Conservation (phyloP, 176 grass and related monocot genomes). For the Metroxylon sagu region DNA sequence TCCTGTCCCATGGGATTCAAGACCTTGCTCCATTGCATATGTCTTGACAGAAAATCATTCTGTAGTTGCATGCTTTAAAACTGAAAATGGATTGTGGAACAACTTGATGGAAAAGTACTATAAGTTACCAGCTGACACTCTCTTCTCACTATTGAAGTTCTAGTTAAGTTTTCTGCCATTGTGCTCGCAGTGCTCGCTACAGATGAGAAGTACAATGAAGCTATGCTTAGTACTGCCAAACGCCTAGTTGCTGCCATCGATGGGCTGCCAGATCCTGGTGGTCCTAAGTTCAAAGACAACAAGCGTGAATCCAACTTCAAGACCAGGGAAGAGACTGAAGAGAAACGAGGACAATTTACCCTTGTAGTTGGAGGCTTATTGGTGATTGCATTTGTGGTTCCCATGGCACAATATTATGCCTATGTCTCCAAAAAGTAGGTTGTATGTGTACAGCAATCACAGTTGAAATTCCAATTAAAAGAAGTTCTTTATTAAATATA, state of each 20-base stretch:
- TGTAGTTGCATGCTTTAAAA: no score
- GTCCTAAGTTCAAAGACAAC: constrained; percentile 80
- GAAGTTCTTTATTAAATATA: no score
- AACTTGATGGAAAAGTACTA: no score
- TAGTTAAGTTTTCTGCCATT: neutral
- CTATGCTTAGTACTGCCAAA: constrained; percentile 49
- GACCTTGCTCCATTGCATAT: no score
- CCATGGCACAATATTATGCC: constrained; percentile 99
- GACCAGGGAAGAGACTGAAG: constrained; percentile 78
- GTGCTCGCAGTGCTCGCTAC: constrained; percentile 67
- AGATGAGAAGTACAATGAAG: constrained; percentile 97
- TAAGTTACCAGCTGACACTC: no score
- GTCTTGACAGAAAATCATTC: no score
- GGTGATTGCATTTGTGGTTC: constrained; percentile 94
- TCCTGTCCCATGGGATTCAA: no score
- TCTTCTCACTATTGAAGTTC: no score
- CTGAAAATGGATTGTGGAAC: no score
- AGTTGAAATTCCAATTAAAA: no score
- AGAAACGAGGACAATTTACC: constrained; percentile 94
- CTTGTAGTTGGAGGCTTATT: constrained; percentile 90
- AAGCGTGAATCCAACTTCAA: constrained; percentile 96
- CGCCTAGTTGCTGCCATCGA: constrained; percentile 77
- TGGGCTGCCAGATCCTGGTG: constrained; percentile 74
- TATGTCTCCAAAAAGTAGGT: constrained; percentile 95
- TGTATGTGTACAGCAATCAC: neutral